A percentile compares a stretch with the other conserved stretches of the same genome.
phyloP scores from a whole-genome alignment of 257 asterid species.

The Plantago ovata region DNA sequence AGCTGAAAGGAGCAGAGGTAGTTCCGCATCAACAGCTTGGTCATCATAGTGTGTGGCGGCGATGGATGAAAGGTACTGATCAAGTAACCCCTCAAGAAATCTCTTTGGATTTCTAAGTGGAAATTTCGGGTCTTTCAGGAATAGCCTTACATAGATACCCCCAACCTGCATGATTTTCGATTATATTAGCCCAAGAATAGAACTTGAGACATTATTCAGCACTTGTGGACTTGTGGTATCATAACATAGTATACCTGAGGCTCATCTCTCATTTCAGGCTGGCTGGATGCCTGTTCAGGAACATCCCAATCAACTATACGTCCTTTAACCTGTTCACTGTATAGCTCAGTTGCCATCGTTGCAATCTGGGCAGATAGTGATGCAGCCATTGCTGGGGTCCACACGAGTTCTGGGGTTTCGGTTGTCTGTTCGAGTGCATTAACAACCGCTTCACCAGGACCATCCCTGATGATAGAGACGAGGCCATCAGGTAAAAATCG shows the following conservation, averaged over 20 bases:
- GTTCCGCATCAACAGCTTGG: conserved; percentile 81
- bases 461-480: conserved; percentile 87
- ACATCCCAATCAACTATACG: conserved; percentile 96
- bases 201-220: conserved; percentile 19
- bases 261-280: conserved; percentile 95
- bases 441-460: conserved; percentile 99
- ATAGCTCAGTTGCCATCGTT: conserved; percentile 89
- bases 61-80: conserved; percentile 94
- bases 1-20: conserved; percentile 94
- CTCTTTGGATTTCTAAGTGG: conserved; percentile 96
- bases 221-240: conserved; percentile 18
- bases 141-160: conserved; percentile 89
- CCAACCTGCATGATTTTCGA: conserved; percentile 67
- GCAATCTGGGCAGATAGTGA: conserved; percentile 93
- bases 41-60: conserved; percentile 76
- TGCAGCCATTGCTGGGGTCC: conserved; percentile 99
- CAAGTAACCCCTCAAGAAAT: conserved; percentile 90
- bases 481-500: conserved; percentile 97
- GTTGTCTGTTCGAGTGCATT: conserved; percentile 86
- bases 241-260: conserved; percentile 64
- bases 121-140: conserved; percentile 96
- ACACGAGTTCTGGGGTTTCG: conserved; percentile 98
- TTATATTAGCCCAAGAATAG: conserved; percentile 20
- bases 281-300: conserved; percentile 92
- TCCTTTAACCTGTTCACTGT: conserved; percentile 88